phyloP scores from a whole-genome alignment of 257 asterid species.

The Salvia miltiorrhiza region DNA sequence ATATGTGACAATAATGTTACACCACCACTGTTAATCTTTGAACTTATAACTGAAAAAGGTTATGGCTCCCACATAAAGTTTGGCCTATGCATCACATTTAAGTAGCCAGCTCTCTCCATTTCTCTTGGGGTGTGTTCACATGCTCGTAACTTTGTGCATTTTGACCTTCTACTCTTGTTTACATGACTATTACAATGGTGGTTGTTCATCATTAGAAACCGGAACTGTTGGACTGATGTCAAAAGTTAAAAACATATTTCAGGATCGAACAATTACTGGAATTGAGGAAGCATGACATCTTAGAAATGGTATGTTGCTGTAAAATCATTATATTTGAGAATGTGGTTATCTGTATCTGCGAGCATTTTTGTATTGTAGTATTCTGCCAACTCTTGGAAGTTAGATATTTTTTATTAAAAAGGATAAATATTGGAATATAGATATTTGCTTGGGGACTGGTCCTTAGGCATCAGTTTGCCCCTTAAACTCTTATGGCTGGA shows the following conservation, averaged over 20 bases:
- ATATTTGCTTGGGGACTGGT: neutral
- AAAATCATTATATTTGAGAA: neutral
- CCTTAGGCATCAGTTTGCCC: neutral
- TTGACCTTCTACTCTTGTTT: neutral
- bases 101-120: neutral
- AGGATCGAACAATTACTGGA: conserved; percentile 51
- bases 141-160: neutral
- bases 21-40: neutral
- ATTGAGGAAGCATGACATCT: conserved; percentile 30
- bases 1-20: neutral
- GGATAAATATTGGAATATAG: neutral
- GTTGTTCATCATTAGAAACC: neutral
- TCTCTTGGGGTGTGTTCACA: neutral
- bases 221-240: conserved; percentile 5
- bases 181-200: neutral
- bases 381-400: neutral
- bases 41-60: neutral
- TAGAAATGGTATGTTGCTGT: conserved; percentile 24
- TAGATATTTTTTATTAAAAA: neutral
- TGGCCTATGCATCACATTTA: neutral
- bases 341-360: conserved; percentile 2
- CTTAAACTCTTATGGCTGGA: conserved; percentile 1
- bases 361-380: neutral
- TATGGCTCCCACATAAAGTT: neutral
- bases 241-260: conserved; percentile 16